phyloP scores from a whole-genome alignment of 2,329 filamentous ascomycete species.

The Myriosclerotinia scirpicola region DNA sequence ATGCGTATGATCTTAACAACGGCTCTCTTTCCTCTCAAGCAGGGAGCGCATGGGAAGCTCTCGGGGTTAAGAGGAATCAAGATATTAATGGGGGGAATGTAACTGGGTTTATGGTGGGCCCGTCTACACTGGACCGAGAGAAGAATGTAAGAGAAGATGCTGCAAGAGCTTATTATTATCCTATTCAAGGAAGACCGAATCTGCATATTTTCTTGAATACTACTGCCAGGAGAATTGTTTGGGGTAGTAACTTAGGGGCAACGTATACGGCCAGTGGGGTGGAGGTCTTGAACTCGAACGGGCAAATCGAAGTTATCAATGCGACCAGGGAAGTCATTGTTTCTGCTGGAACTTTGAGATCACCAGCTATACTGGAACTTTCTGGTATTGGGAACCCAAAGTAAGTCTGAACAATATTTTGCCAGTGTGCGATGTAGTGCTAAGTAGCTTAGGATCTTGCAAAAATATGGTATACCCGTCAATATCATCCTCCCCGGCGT shows the following conservation, averaged over 20 bases:
- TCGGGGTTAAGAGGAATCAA: slow-evolving; percentile 25
- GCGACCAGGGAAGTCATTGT: slow-evolving; percentile 40
- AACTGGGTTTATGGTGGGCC: slow-evolving; percentile 27
- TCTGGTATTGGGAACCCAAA: slow-evolving; percentile 40
- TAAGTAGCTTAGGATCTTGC: slow-evolving; percentile 24
- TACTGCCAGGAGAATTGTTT: slow-evolving; percentile 27
- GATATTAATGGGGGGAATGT: slow-evolving; percentile 29
- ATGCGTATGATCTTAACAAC: slow-evolving; percentile 27
- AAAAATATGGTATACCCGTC: slow-evolving; percentile 23
- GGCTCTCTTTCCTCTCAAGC: slow-evolving; percentile 21
- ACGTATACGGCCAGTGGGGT: slow-evolving; percentile 43
- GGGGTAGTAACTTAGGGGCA: slow-evolving; percentile 22
- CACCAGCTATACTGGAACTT: slow-evolving; percentile 42
- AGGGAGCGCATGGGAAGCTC: slow-evolving; percentile 20
- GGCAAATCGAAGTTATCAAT: slow-evolving; percentile 28
- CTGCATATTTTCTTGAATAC: slow-evolving; percentile 29
- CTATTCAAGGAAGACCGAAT: slow-evolving; percentile 26
- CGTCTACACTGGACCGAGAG: slow-evolving; percentile 34
- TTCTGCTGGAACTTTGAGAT: slow-evolving; percentile 35
- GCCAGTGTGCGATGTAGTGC: background rate
- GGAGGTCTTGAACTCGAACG: slow-evolving; percentile 28
- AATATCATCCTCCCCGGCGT: slow-evolving; percentile 30
- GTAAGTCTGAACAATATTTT: slow-evolving; percentile 2
- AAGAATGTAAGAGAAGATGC: slow-evolving; percentile 30
- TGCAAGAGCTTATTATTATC: slow-evolving; percentile 32